A percentile compares a stretch with the other conserved stretches of the same genome.
Conservation (phyloP, 2,329 filamentous ascomycete species). For the Neopestalotiopsis sp. region DNA sequence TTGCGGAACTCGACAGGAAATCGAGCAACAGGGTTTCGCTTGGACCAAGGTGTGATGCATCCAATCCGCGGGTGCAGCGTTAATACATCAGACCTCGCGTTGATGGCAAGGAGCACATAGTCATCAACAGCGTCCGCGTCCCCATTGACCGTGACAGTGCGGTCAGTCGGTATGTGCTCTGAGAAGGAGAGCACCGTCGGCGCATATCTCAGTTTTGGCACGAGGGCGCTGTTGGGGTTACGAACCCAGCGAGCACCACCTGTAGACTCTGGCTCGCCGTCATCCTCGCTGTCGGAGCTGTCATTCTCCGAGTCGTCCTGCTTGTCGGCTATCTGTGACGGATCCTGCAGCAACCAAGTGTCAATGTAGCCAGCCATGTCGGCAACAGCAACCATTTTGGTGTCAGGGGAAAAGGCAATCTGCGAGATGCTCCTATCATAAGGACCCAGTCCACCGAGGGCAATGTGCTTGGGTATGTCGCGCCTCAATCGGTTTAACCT, state of each 20-base stretch:
- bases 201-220: constrained; percentile 70
- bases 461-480: constrained; percentile 57
- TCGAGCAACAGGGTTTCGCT: constrained; percentile 76
- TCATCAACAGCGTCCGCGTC: constrained; percentile 42
- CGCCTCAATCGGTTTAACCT: constrained; percentile 59
- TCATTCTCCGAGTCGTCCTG: constrained; percentile 41
- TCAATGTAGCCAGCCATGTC: constrained; percentile 88
- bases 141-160: constrained; percentile 30
- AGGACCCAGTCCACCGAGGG: constrained; percentile 69
- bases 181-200: constrained; percentile 74
- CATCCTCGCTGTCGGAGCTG: constrained; percentile 44
- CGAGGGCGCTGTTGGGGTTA: constrained; percentile 71
- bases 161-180: constrained; percentile 47
- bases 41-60: constrained; percentile 82
- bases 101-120: constrained; percentile 59
- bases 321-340: constrained; percentile 39
- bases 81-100: constrained; percentile 67
- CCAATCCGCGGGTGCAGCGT: constrained; percentile 82
- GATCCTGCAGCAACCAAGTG: constrained; percentile 75
- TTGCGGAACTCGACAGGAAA: constrained; percentile 77
- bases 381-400: constrained; percentile 76
- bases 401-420: constrained; percentile 79
- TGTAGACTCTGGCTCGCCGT: constrained; percentile 46
- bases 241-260: constrained; percentile 67
- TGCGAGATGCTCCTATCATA: constrained; percentile 81